Evolutionary conservation across 2,329 filamentous ascomycete species (phyloP).

Genomic region (Colletotrichum cordylinicola): DNA sequence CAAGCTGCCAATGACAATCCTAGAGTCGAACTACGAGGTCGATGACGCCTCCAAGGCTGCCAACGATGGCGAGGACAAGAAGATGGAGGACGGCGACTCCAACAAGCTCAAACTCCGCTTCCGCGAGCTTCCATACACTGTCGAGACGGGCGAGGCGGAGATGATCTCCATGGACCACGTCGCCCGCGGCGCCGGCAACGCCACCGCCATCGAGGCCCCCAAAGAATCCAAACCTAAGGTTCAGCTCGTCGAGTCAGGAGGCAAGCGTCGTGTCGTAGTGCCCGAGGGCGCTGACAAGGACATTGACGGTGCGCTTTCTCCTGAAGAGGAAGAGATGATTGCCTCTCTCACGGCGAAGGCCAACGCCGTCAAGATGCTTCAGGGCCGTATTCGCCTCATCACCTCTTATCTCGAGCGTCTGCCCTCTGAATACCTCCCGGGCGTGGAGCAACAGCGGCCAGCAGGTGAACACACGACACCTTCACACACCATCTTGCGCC

Average conservation of each 20-base stretch:
- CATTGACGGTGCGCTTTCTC: slow-evolving; percentile 48
- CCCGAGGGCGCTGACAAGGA: slow-evolving; percentile 31
- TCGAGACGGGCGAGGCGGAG: slow-evolving; percentile 94
- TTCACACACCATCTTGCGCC: slow-evolving; percentile 80
- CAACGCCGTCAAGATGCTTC: slow-evolving; percentile 94
- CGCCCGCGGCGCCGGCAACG: slow-evolving; percentile 82
- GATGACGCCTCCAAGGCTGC: slow-evolving; percentile 54
- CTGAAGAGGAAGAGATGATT: slow-evolving; percentile 67
- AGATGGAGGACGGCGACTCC: slow-evolving; percentile 71
- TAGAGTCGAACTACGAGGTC: slow-evolving; percentile 83
- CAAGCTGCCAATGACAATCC: slow-evolving; percentile 88
- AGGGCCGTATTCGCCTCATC: slow-evolving; percentile 76
- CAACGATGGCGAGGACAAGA: slow-evolving; percentile 67
- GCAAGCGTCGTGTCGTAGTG: slow-evolving; percentile 47
- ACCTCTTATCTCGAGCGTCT: slow-evolving; percentile 78
- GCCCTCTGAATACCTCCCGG: slow-evolving; percentile 67
- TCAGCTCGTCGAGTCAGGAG: slow-evolving; percentile 51
- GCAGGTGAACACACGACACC: slow-evolving; percentile 44
- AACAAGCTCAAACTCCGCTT: slow-evolving; percentile 70
- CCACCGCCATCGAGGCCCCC: slow-evolving; percentile 60
- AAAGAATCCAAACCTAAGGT: slow-evolving; percentile 47
- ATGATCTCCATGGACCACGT: slow-evolving; percentile 98
- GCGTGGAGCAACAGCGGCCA: slow-evolving; percentile 38
- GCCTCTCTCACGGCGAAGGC: slow-evolving; percentile 80
- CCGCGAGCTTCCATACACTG: slow-evolving; percentile 81